Evolutionary conservation across 2,329 filamentous ascomycete genomes (phyloP), one percentile per base, ranked within the genome.

Genomic region (Fusarium secorum): DNA sequence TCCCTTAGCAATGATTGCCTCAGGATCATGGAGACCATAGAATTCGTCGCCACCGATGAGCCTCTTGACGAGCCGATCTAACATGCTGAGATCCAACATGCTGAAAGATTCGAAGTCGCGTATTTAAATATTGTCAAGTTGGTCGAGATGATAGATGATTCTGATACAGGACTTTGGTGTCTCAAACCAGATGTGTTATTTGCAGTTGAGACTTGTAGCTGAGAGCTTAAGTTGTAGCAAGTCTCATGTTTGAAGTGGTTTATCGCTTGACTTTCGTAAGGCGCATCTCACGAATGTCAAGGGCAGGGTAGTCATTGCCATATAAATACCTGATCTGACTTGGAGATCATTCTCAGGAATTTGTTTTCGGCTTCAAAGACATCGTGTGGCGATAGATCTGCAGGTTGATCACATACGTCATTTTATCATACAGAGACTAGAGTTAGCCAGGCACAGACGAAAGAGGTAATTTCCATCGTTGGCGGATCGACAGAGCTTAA

Each of bases 241-340:
- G 3, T 45, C 42, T 45, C 42, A 14, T 26, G 1, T 20, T 6
- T 11, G 17, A 26, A 20, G 8, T 0, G 14, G 14, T 3, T 11
- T 1, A 2, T 11, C 6, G 18, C 13, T 11, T 28, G 13, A n/a
- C 3, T 15, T 10, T 28, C 3, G 13, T 20, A 28, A 15, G 4
- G 0, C 5, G 3, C 4, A 3, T 11, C 3, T n/a, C 18, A 0
- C 44, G 1, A 11, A 17, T 4, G 13, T 6, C 0, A n/a, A 46
- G 4, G 11, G 0, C 15, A 20, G 6, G 51, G 20, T 3, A 8
- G 1, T 3, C 11, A 5, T 2, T 1, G 7, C 9, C 20, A 7
- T 54, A 30, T 32, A 42, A 15, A 10, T 14, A 54, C 26, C 15
- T 22, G 11, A 9, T 14, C 36, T 39, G 17, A 10, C 3, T 11